Conservation (phyloP, 495 filamentous ascomycete species). For the Hyaloscypha bicolor region DNA sequence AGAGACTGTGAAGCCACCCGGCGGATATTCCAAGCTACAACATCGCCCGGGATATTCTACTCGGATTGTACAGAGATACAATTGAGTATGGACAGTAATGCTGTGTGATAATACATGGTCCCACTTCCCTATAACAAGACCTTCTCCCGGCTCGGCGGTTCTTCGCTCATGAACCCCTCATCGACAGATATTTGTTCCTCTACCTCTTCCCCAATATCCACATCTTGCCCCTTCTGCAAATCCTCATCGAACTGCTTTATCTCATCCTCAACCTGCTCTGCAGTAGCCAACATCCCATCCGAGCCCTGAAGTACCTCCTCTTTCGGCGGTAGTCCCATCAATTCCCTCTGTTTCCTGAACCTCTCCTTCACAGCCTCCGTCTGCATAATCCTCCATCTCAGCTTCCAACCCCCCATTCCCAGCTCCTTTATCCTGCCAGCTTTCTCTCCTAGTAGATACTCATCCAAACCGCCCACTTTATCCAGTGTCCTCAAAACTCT, state of each 20-base stretch:
- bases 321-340: constrained; percentile 46
- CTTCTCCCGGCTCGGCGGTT: constrained; percentile 24
- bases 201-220: constrained; percentile 42
- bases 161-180: constrained; percentile 30
- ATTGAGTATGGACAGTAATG: constrained; percentile 9
- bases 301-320: constrained; percentile 26
- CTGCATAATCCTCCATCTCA: constrained; percentile 86
- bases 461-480: constrained; percentile 85
- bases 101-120: constrained; percentile 15
- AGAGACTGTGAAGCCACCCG: background rate
- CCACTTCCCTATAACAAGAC: constrained; percentile 15
- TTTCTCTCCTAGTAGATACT: constrained; percentile 81
- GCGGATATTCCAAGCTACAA: background rate
- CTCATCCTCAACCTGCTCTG: constrained; percentile 40
- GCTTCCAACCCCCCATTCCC: constrained; percentile 82
- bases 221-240: constrained; percentile 41
- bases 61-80: background rate
- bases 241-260: constrained; percentile 42
- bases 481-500: constrained; percentile 82
- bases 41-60: background rate
- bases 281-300: constrained; percentile 25
- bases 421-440: constrained; percentile 76
- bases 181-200: constrained; percentile 15
- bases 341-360: constrained; percentile 58
- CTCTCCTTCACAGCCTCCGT: constrained; percentile 60